phyloP scores from a whole-genome alignment of 2,329 filamentous ascomycete genomes.

The Pseudophaeomoniella oleicola region DNA sequence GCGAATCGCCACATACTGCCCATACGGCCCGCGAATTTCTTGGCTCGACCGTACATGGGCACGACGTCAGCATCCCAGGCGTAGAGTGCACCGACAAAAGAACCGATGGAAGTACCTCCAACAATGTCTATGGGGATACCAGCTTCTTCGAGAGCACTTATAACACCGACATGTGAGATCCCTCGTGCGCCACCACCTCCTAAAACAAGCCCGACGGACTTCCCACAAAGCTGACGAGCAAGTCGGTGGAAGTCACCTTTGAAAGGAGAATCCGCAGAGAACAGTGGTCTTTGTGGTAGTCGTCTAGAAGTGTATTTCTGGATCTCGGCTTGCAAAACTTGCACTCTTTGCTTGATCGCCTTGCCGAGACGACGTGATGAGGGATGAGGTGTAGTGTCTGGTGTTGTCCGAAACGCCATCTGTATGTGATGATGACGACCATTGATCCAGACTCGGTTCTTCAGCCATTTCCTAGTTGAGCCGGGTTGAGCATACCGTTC shows the following conservation, averaged over 20 bases:
- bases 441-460: conserved; percentile 93
- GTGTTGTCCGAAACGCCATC: conserved; percentile 70
- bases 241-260: conserved; percentile 95
- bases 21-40: conserved; percentile 98
- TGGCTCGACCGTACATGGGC: conserved; percentile 89
- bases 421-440: conserved; percentile 95
- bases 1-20: conserved; percentile 98
- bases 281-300: conserved; percentile 75
- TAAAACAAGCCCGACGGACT: conserved; percentile 84
- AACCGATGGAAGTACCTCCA: conserved; percentile 89
- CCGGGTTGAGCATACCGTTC: conserved; percentile 80
- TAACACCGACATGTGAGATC: conserved; percentile 85
- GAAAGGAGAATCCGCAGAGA: conserved; percentile 80
- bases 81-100: conserved; percentile 90
- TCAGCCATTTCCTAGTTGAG: conserved; percentile 74
- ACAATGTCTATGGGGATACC: conserved; percentile 93
- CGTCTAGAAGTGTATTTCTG: conserved; percentile 95
- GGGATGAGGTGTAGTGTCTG: conserved; percentile 57
- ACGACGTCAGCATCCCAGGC: conserved; percentile 93
- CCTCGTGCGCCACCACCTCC: conserved; percentile 87
- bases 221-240: conserved; percentile 77
- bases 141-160: conserved; percentile 86
- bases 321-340: conserved; percentile 90
- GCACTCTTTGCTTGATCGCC: conserved; percentile 79
- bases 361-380: conserved; percentile 67